A percentile compares a stretch with the other conserved stretches of the same genome.
Evolutionary conservation across 768 basidiomycete species (phyloP).

Genomic region (Mycena epipterygia): DNA sequence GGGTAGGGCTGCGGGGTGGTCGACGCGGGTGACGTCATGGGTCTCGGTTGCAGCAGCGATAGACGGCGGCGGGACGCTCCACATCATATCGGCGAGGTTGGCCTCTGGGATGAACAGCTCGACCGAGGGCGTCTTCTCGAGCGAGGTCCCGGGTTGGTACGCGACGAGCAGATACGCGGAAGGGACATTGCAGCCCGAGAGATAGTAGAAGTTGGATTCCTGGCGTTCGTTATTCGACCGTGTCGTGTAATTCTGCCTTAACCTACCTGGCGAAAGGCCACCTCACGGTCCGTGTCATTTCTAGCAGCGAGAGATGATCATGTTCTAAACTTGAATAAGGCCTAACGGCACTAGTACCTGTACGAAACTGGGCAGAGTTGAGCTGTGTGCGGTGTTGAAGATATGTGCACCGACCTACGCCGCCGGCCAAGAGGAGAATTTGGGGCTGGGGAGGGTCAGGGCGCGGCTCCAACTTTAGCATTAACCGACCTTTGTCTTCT

Average conservation of each 20-base stretch:
- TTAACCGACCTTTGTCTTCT: conserved; percentile 64
- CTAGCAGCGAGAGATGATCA: too few relatives aligned
- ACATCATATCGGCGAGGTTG: conserved; percentile 83
- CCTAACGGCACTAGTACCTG: too few relatives aligned
- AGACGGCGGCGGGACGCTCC: conserved; percentile 87
- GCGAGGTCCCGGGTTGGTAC: conserved; percentile 64
- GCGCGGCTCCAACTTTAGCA: not conserved
- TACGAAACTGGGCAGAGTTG: conserved; percentile 56
- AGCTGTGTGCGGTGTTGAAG: not conserved
- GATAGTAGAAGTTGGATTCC: conserved; percentile 92
- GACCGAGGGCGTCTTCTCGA: conserved; percentile 57
- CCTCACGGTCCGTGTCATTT: conserved; percentile 89
- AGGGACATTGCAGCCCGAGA: conserved; percentile 85
- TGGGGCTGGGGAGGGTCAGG: conserved; percentile 65
- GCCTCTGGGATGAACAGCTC: conserved; percentile 86
- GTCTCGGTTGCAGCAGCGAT: conserved; percentile 63
- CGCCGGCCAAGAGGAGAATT: conserved; percentile 77
- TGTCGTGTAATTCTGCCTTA: too few relatives aligned
- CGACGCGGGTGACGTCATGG: conserved; percentile 73
- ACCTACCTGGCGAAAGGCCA: conserved; percentile 73
- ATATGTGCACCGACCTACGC: conserved; percentile 42
- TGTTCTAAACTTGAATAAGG: too few relatives aligned
- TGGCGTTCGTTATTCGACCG: too few relatives aligned
- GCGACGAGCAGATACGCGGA: conserved; percentile 75
- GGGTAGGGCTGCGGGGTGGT: conserved; percentile 62